phyloP scores from a whole-genome alignment of 2,329 filamentous ascomycete genomes.

The Rhytidhysteron rufulum region DNA sequence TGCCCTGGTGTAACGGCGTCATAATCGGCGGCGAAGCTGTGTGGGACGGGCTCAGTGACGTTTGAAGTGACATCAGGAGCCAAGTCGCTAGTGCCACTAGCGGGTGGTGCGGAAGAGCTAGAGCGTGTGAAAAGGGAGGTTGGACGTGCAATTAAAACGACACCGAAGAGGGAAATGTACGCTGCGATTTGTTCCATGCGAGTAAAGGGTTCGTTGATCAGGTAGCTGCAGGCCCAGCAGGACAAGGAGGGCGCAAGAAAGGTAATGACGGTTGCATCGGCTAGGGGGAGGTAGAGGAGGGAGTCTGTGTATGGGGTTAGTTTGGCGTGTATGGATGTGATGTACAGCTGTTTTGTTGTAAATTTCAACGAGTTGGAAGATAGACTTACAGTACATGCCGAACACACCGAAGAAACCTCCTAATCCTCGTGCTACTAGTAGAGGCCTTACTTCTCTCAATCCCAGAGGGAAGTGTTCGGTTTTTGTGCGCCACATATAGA shows the following conservation, averaged over 20 bases:
- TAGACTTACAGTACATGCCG: slow-evolving; percentile 61
- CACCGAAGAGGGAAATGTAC: slow-evolving; percentile 70
- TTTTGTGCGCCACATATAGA: slow-evolving; percentile 70
- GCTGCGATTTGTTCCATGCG: slow-evolving; percentile 72
- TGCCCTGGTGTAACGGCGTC: slow-evolving; percentile 56
- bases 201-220: slow-evolving; percentile 75
- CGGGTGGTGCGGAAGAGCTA: slow-evolving; percentile 24
- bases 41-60: slow-evolving; percentile 11
- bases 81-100: slow-evolving; percentile 29
- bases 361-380: slow-evolving; percentile 1
- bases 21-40: slow-evolving; percentile 33
- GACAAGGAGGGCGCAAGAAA: slow-evolving; percentile 78
- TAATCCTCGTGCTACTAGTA: slow-evolving; percentile 66
- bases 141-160: slow-evolving; percentile 78
- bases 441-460: slow-evolving; percentile 58
- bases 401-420: slow-evolving; percentile 74
- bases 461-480: slow-evolving; percentile 71
- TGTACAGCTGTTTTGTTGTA: neutral
- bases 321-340: slow-evolving; percentile 34
- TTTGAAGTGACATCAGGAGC: slow-evolving; percentile 27
- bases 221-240: slow-evolving; percentile 73
- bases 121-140: slow-evolving; percentile 49
- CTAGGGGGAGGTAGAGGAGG: slow-evolving; percentile 74
- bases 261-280: slow-evolving; percentile 85
- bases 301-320: slow-evolving; percentile 45